phyloP scores from a whole-genome alignment of 2,329 filamentous ascomycete species.

The Diplodia corticola region DNA sequence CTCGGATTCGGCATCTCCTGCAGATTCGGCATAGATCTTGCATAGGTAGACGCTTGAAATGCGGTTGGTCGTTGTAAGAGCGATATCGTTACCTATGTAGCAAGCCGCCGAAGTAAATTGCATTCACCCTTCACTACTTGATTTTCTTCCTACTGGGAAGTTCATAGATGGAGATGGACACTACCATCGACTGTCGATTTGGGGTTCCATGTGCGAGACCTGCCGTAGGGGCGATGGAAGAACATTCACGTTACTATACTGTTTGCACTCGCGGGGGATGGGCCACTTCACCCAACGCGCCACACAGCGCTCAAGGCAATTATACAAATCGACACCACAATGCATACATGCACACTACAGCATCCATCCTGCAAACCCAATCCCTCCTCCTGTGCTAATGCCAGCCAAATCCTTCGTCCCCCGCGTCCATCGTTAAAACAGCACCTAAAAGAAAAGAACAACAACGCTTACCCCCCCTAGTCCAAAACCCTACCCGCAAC shows the following conservation, averaged over 20 bases:
- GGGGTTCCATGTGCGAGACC: too few relatives aligned
- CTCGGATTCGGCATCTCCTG: too few relatives aligned
- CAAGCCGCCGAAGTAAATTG: too few relatives aligned
- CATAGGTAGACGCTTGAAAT: not conserved
- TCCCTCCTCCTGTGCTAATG: not conserved
- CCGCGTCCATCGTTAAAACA: not conserved
- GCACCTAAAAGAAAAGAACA: not conserved
- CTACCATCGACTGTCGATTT: too few relatives aligned
- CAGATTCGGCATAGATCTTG: not conserved
- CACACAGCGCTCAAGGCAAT: not conserved
- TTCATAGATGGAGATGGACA: too few relatives aligned
- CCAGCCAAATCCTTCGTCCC: not conserved
- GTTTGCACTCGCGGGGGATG: not conserved
- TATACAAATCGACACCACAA: not conserved
- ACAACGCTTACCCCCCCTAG: not conserved
- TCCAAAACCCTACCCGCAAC: slow-evolving; percentile 72
- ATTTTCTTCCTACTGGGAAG: too few relatives aligned
- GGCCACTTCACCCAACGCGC: not conserved
- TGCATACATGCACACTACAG: slow-evolving; percentile 1
- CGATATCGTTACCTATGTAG: not conserved
- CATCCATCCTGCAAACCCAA: not conserved
- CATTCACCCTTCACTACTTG: too few relatives aligned
- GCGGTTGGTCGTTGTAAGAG: not conserved
- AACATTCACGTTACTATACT: too few relatives aligned
- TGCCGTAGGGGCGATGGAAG: too few relatives aligned